Conservation (phyloP, 2,329 filamentous ascomycete genomes). For the Didymellaceae sp. region DNA sequence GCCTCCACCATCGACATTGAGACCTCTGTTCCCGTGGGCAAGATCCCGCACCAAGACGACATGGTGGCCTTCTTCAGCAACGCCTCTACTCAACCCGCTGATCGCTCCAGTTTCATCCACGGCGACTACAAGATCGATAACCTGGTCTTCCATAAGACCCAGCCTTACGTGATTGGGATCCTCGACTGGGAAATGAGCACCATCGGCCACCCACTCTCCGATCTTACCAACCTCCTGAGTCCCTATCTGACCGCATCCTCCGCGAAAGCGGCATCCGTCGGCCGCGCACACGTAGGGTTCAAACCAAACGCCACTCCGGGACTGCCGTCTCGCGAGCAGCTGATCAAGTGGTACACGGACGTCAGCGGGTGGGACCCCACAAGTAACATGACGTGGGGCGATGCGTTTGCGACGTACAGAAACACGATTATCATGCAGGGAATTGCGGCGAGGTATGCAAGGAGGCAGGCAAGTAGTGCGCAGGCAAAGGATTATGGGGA, state of each 20-base stretch:
- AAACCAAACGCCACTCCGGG: constrained; percentile 69
- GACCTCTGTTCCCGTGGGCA: constrained; percentile 75
- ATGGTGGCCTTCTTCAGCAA: constrained; percentile 80
- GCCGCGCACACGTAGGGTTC: constrained; percentile 61
- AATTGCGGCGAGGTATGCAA: constrained; percentile 86
- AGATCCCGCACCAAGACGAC: constrained; percentile 82
- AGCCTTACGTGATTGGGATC: constrained; percentile 87
- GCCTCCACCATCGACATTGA: constrained; percentile 77
- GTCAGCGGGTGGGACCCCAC: constrained; percentile 74
- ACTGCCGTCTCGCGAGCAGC: constrained; percentile 65
- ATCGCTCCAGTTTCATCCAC: constrained; percentile 82
- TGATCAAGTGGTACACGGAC: constrained; percentile 70
- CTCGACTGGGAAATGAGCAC: constrained; percentile 96
- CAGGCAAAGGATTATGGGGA: constrained; percentile 75
- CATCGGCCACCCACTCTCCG: constrained; percentile 91
- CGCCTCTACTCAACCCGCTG: constrained; percentile 71
- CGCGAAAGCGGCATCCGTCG: constrained; percentile 47
- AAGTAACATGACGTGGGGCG: constrained; percentile 67
- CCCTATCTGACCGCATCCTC: constrained; percentile 53
- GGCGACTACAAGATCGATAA: constrained; percentile 89
- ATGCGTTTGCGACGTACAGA: constrained; percentile 67
- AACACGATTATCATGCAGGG: constrained; percentile 77
- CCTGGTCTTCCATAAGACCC: constrained; percentile 79
- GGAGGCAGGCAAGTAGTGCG: constrained; percentile 86
- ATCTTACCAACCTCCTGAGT: constrained; percentile 78